Evolutionary conservation across 768 basidiomycete species (phyloP), one percentile per base, ranked within the genome.

Genomic region (Pilatotrama ljubarskyi): DNA sequence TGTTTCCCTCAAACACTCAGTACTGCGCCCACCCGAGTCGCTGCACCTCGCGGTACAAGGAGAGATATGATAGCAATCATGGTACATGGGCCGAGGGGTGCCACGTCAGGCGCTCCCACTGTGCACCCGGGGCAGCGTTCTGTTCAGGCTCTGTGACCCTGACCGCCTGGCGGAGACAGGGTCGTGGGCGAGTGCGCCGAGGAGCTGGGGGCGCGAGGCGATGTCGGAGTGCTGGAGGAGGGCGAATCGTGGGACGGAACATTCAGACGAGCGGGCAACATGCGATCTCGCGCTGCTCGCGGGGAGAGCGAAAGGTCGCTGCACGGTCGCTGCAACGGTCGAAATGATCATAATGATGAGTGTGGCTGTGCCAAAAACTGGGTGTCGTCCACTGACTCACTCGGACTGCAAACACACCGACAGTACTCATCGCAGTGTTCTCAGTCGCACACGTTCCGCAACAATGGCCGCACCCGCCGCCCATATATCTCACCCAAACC

Each of bases 401-500:
- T 36, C 17, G 32, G 10, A 18, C 32, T 10, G 8, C 29, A 1
- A 4, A 13, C 36, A n/a, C 13, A 18, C 3, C 29, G 3, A 7
- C 44, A 22, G 24, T 22, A 24, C 36, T 49, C 47, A 9, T 25
- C 35, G 37, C 55, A 15, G 41, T 43, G 42, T 15, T 17, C 57
- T 42, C 32, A 26, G n/a, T 49, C 18, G 6, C 38, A 26, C 29
- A 15, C 26, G 11, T n/a, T 35, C 55, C 38, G 13, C 24, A 14
- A 22, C 57, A 46, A 66, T 62, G 64, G 57, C 58, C 14, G 22
- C 22, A 17, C 22, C 49, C 38, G 22, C 49, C 38, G 22, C 47
- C 59, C 49, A 52, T 59, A 64, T 56, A 61, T 50, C 51, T 25
- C 63, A 22, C 11, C 51, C 35, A 13, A 22, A n/a, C 46, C 48